Evolutionary conservation across 371 early-diverging fungal genomes (phyloP), one percentile per base, ranked within the genome.

Genomic region (Mortierella sp.): DNA sequence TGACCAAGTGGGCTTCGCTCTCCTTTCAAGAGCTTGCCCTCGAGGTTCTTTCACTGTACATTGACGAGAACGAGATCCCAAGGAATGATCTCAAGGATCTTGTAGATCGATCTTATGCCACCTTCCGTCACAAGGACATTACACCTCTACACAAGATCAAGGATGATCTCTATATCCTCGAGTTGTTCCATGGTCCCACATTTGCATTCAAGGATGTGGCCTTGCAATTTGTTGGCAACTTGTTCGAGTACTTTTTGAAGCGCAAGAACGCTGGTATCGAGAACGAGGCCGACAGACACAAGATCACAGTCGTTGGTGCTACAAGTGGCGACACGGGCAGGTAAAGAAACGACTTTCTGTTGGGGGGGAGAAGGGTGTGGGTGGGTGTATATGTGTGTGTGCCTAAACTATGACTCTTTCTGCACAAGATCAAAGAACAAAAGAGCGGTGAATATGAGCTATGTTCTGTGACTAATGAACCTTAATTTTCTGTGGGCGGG

Each of bases 121-220:
- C 94, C 28, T 96, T 97, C 83, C 86, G 89, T 34, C 80, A 86
- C 50, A 66, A 86, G 23, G 87, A 91, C 12, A 91, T 96, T 56
- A 93, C 95, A 4, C 97, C 97, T 26, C 67, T 96, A 45, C 89
- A 86, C 56, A 84, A 88, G 76, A 81, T 95, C 62, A 85, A 87
- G 54, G 84, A 86, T 38, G 86, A 79, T 43, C 71, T 93, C 46
- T 89, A 89, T 61, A 84, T 97, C 14, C 85, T 98, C 59, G 98
- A 98, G 83, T 87, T 98, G 43, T 96, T 95, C 91, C 97, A 96
- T 67, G 98, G 98, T 2, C 98, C 98, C 13, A 98, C 98, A 2
- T 96, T 95, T 82, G 97, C 97, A 23, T 98, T 98, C 86, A 98
- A 98, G 84, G 98, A 98, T 67, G 96, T 97, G 45, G 98, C 98